Evolutionary conservation across 768 basidiomycete genomes (phyloP).

Genomic region (Tulasnella sp.): DNA sequence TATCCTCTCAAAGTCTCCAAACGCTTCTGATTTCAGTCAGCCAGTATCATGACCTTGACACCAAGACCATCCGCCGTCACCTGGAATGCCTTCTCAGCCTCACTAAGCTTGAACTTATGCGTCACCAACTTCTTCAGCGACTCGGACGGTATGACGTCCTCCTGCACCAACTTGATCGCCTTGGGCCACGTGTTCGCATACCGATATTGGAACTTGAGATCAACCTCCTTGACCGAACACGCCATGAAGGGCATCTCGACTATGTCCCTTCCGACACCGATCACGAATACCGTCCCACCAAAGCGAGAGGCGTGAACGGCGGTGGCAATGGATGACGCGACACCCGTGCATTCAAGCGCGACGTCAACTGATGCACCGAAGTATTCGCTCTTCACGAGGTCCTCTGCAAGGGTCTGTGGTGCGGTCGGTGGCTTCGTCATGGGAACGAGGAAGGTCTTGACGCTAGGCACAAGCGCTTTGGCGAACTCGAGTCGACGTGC

Average conservation of each 20-base stretch:
- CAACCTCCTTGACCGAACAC: conserved; percentile 28
- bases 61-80: conserved; percentile 24
- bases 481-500: conserved; percentile 31
- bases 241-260: conserved; percentile 29
- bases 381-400: conserved; percentile 22
- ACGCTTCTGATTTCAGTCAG: too few species aligned
- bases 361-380: conserved; percentile 24
- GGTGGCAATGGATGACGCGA: conserved; percentile 28
- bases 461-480: conserved; percentile 23
- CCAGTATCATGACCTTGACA: too few species aligned
- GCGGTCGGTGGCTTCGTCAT: conserved; percentile 18
- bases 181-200: conserved; percentile 33
- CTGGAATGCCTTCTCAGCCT: conserved; percentile 31
- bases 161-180: conserved; percentile 29
- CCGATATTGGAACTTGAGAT: conserved; percentile 32
- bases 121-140: conserved; percentile 33
- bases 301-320: conserved; percentile 24
- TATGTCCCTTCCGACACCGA: conserved; percentile 31
- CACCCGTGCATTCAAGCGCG: conserved; percentile 33
- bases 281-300: conserved; percentile 27
- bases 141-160: conserved; percentile 22
- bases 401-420: not conserved
- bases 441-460: conserved; percentile 28
- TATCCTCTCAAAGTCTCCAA: too few species aligned
- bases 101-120: conserved; percentile 29